These are phyloP conservation scores for Talaromyces albobiverticillius DNA, from an alignment of 2,329 filamentous ascomycete species.

Conservation along the genomic window DNA sequence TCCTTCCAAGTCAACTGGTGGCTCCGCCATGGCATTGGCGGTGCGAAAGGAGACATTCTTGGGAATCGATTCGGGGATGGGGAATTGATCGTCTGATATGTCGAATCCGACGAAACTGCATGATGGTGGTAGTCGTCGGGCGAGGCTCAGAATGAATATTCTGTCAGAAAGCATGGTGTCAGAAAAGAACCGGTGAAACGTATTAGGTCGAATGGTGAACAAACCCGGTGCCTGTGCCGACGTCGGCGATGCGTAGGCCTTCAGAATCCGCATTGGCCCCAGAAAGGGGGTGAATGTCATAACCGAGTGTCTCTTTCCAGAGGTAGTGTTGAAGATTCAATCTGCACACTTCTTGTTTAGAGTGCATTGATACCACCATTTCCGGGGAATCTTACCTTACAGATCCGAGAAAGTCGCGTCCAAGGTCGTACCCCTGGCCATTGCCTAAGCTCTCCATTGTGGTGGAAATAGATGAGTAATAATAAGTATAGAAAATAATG, in stretches of 20 bases:
- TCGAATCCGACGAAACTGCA: slow-evolving; percentile 8
- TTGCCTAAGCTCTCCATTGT: slow-evolving; percentile 4
- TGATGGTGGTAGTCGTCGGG: background rate
- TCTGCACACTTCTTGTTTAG: background rate
- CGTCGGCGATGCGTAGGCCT: slow-evolving; percentile 6
- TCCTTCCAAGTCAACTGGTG: background rate
- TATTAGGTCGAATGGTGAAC: background rate
- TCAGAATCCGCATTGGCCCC: background rate
- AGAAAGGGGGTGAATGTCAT: slow-evolving; percentile 3
- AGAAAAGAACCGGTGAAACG: background rate
- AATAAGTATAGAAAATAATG: background rate
- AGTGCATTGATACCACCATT: no score
- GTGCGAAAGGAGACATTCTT: slow-evolving; percentile 3
- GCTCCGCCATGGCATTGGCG: background rate
- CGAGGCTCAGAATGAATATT: slow-evolving; percentile 2
- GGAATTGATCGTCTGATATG: slow-evolving; percentile 4
- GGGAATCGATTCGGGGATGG: background rate
- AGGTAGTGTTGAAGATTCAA: slow-evolving; percentile 7
- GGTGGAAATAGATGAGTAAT: background rate
- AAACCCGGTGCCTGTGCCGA: slow-evolving; percentile 4
- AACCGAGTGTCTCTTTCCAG: slow-evolving; percentile 7
- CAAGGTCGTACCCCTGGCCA: slow-evolving; percentile 4
- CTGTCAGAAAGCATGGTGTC: background rate
- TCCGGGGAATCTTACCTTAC: background rate
- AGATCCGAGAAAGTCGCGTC: slow-evolving; percentile 8